Conservation (phyloP, 352 stramenopile species). For the Globisporangium abappressorium region DNA sequence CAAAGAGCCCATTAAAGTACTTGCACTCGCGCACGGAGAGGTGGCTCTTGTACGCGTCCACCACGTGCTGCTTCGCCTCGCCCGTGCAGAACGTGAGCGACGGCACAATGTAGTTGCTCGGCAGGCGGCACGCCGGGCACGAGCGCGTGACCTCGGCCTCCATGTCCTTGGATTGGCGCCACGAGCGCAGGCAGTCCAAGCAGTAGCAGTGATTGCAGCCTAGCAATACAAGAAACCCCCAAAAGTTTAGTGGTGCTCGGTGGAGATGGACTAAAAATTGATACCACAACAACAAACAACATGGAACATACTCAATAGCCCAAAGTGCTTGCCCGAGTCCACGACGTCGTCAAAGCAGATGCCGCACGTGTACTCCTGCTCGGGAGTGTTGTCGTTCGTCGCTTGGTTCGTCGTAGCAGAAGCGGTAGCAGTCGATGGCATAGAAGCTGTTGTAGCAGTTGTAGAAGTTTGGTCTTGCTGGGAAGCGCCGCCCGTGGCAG, state of each 20-base stretch:
- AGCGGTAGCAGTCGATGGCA: background rate
- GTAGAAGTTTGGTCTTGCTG: background rate
- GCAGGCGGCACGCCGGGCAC: slow-evolving; percentile 60
- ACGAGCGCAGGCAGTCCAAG: slow-evolving; percentile 64
- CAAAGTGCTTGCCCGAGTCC: slow-evolving; percentile 72
- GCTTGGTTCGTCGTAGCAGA: slow-evolving; percentile 10
- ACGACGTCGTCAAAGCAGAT: slow-evolving; percentile 85
- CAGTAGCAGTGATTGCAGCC: slow-evolving; percentile 80
- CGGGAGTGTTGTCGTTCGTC: slow-evolving; percentile 14
- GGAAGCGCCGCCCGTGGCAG: background rate
- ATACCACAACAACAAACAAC: background rate
- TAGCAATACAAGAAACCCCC: background rate
- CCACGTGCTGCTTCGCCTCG: slow-evolving; percentile 46
- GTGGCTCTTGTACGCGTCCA: slow-evolving; percentile 74
- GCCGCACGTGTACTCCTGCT: slow-evolving; percentile 65
- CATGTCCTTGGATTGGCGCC: slow-evolving; percentile 74
- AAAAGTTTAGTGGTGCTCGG: background rate
- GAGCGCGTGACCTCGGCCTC: slow-evolving; percentile 64
- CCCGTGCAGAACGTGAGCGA: slow-evolving; percentile 74
- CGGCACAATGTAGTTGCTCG: slow-evolving; percentile 78
- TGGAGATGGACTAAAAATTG: background rate
- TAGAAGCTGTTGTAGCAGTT: background rate
- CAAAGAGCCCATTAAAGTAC: slow-evolving; percentile 68
- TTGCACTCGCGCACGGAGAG: slow-evolving; percentile 75
- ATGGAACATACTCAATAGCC: slow-evolving; percentile 53